Evolutionary conservation across 352 stramenopile species (phyloP).

Genomic region (Globisporangium carolinianum): DNA sequence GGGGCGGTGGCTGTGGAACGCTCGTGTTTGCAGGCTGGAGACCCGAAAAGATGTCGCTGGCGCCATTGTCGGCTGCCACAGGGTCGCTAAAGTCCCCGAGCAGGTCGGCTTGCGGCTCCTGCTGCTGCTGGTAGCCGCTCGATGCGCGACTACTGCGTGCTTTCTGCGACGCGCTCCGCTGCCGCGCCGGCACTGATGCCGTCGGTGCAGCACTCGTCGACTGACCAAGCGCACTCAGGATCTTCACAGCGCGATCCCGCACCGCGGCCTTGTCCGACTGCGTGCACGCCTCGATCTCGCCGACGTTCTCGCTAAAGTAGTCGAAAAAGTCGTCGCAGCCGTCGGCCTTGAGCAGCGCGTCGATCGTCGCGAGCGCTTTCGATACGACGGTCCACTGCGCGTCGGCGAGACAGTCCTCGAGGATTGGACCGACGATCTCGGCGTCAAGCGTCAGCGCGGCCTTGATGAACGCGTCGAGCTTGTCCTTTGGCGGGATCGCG

Average conservation of each 20-base stretch:
- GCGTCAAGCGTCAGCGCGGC: constrained; percentile 88
- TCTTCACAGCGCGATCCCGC: constrained; percentile 69
- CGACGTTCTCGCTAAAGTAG: constrained; percentile 78
- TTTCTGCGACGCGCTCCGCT: constrained; percentile 9
- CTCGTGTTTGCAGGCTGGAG: constrained; percentile 29
- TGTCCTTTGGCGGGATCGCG: constrained; percentile 91
- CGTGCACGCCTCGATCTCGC: constrained; percentile 64
- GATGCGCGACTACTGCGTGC: constrained; percentile 4
- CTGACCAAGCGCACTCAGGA: constrained; percentile 55
- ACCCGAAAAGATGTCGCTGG: constrained; percentile 49
- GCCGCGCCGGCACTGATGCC: constrained; percentile 10
- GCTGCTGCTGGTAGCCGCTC: constrained; percentile 24
- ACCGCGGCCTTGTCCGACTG: constrained; percentile 76
- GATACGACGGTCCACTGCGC: constrained; percentile 87
- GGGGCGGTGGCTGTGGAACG: constrained; percentile 13
- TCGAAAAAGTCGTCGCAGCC: constrained; percentile 81
- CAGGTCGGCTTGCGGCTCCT: constrained; percentile 52
- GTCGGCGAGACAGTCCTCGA: constrained; percentile 92
- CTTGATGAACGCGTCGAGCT: constrained; percentile 90
- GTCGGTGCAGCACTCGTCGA: constrained; percentile 20
- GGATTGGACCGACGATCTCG: constrained; percentile 90
- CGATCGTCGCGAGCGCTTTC: constrained; percentile 93
- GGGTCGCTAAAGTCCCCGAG: constrained; percentile 63
- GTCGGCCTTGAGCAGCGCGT: constrained; percentile 71
- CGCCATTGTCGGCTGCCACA: constrained; percentile 17